phyloP scores from a whole-genome alignment of 495 filamentous ascomycete genomes.

The Trichoderma orchidacearum region DNA sequence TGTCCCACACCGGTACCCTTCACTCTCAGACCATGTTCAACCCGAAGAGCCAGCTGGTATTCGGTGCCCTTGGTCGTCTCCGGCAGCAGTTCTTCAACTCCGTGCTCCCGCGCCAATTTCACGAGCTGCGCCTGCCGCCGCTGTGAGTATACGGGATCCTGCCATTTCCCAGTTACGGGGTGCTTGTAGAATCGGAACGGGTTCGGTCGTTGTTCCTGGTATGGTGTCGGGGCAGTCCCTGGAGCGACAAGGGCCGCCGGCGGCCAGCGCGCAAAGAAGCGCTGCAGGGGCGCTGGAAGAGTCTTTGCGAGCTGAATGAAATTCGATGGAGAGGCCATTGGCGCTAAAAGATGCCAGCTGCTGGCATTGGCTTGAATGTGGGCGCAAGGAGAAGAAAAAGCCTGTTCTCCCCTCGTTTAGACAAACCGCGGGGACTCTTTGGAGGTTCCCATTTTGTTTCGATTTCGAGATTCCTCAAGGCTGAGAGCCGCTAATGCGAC shows the following conservation, averaged over 20 bases:
- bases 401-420: background rate
- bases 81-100: slow-evolving; percentile 75
- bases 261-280: slow-evolving; percentile 83
- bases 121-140: slow-evolving; percentile 84
- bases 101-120: slow-evolving; percentile 67
- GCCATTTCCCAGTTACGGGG: slow-evolving; percentile 62
- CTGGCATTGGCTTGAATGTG: background rate
- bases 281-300: slow-evolving; percentile 60
- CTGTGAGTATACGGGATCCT: slow-evolving; percentile 64
- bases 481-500: background rate
- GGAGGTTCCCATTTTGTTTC: background rate
- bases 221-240: slow-evolving; percentile 26
- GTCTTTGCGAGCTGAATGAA: slow-evolving; percentile 48
- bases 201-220: slow-evolving; percentile 40
- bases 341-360: background rate
- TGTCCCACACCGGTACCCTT: slow-evolving; percentile 89
- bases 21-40: slow-evolving; percentile 62
- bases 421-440: background rate
- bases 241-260: slow-evolving; percentile 41
- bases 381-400: background rate
- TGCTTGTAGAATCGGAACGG: slow-evolving; percentile 66
- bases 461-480: slow-evolving; percentile 2
- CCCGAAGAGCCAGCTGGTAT: slow-evolving; percentile 46
- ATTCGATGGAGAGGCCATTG: slow-evolving; percentile 6
- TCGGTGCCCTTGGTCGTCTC: slow-evolving; percentile 62